These are phyloP conservation scores for Cicer arietinum DNA, from an alignment of 306 rosid genomes.

Conservation along the genomic window DNA sequence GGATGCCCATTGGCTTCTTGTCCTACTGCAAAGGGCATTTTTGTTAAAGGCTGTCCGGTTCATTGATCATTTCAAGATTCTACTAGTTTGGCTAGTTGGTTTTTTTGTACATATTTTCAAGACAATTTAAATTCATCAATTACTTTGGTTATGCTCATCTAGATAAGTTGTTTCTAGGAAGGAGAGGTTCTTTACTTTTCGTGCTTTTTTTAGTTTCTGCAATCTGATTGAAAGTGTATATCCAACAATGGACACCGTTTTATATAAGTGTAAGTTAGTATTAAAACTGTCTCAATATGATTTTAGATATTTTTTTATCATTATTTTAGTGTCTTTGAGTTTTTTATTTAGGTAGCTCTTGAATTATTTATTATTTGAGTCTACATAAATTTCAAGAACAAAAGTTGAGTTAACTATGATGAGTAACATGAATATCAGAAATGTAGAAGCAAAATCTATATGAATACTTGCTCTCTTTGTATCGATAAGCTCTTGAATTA, in stretches of 20 bases:
- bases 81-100: background rate
- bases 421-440: background rate
- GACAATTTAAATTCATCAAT: background rate
- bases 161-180: background rate
- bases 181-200: no score
- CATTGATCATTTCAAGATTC: conserved; percentile 21
- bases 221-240: background rate
- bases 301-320: background rate
- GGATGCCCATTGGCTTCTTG: conserved; percentile 81
- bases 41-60: conserved; percentile 56
- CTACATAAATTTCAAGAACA: background rate
- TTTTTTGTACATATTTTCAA: background rate
- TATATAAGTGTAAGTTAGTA: background rate
- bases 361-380: background rate
- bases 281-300: background rate
- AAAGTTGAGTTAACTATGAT: background rate
- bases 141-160: background rate
- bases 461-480: no score
- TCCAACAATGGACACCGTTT: no score
- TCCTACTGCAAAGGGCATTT: conserved; percentile 67
- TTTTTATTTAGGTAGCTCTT: background rate
- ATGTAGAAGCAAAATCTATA: background rate
- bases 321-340: background rate
- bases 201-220: background rate
- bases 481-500: background rate